Base-by-base conservation (phyloP, 805 yeast species). In the Metschnikowia gruessii region DNA sequence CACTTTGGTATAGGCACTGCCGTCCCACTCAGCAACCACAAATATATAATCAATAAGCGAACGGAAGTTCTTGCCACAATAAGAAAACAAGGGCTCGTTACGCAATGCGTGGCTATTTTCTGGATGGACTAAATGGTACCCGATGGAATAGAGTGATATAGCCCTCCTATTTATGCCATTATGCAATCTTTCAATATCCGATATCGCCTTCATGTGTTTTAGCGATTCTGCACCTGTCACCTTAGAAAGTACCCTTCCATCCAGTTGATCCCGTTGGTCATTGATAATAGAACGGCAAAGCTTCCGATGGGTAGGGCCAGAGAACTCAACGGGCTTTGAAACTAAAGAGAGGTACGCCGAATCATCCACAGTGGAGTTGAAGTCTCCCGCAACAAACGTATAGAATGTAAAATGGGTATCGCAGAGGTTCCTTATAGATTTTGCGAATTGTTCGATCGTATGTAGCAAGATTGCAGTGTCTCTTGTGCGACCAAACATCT, bases 341-440 rank as follows among this genome's bases (percentile, higher is more conserved):
- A 40, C 43, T 22, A 44, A 37, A 18, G 48, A 39, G 11, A 33
- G 36, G 30, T 39, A 44, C n/a, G 48, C 40, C 15, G 43, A 34
- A 19, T 44, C 48, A 16, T 34, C 40, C 11, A 22, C 32, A 1
- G 40, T 28, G 13, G 48, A 37, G 21, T 44, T 44, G 26, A 44
- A 39, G 26, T 44, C 48, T 8, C 48, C 48, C 10, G 43, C 48
- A 4, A 44, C 21, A 40, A 44, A 44, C 7, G 40, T 44, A 19
- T 44, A 44, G 37, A 44, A 44, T 11, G 12, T 16, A 21, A 13
- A 17, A 15, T 12, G 10, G 2, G 22, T 24, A 19, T 21, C 11
- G 6, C 36, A 10, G 2, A 18, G 13, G 6, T 22, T 28, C 15
- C 36, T 17, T 8, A 36, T 34, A 3, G 28, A 19, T 21, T 42